These are phyloP conservation scores for Lepraria neglecta DNA, from an alignment of 495 filamentous ascomycete species.

Conservation along the genomic window DNA sequence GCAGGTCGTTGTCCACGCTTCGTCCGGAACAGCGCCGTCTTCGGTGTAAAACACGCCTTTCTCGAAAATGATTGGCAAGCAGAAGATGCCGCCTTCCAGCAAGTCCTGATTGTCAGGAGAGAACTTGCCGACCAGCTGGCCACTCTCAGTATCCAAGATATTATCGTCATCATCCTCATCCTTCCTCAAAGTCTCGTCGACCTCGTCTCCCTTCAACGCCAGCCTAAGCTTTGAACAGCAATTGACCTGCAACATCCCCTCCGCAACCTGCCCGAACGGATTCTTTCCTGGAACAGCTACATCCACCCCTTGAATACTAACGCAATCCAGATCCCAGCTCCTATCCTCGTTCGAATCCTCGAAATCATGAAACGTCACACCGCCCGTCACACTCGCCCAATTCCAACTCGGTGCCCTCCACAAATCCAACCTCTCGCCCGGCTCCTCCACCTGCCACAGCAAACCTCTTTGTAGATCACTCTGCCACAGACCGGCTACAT, in stretches of 20 bases:
- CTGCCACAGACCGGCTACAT: slow-evolving; percentile 1
- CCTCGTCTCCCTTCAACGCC: background rate
- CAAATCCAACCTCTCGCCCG: background rate
- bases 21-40: background rate
- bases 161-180: background rate
- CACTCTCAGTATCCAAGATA: slow-evolving; percentile 3
- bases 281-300: background rate
- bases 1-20: background rate
- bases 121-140: slow-evolving; percentile 3
- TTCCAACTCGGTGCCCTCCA: slow-evolving; percentile 8
- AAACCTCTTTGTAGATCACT: slow-evolving; percentile 1
- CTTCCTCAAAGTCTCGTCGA: slow-evolving; percentile 4
- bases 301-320: background rate
- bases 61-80: slow-evolving; percentile 1
- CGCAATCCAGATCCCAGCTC: slow-evolving; percentile 2
- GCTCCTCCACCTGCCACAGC: slow-evolving; percentile 3
- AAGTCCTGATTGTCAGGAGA: slow-evolving; percentile 1
- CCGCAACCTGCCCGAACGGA: background rate
- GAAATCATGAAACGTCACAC: background rate
- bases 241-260: slow-evolving; percentile 3
- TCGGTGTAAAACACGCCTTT: slow-evolving; percentile 5
- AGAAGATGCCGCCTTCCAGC: slow-evolving; percentile 4
- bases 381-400: background rate
- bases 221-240: background rate
- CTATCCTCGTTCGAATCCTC: slow-evolving; percentile 2